Evolutionary conservation across 768 basidiomycete genomes (phyloP).

Genomic region (Postia placenta): DNA sequence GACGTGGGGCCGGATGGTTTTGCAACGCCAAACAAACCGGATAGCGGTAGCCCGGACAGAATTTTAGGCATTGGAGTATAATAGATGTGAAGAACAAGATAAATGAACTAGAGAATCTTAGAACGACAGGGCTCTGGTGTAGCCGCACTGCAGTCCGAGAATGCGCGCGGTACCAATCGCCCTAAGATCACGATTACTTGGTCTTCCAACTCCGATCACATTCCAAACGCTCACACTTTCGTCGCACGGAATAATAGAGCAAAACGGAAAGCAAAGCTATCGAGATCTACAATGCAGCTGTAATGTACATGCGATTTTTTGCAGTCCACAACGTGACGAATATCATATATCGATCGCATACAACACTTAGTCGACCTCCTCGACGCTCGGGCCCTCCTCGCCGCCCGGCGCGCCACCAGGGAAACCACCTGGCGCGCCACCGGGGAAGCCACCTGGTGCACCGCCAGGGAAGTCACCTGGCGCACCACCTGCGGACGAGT

Average conservation of each 20-base stretch:
- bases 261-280: neutral
- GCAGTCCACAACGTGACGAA: slow-evolving; percentile 1
- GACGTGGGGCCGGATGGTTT: slow-evolving; percentile 94
- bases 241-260: neutral
- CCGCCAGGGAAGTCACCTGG: slow-evolving; percentile 43
- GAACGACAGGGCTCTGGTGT: too few relatives aligned
- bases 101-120: neutral
- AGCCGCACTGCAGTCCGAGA: too few relatives aligned
- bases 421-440: slow-evolving; percentile 42
- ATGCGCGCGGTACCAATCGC: too few relatives aligned
- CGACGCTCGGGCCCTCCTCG: slow-evolving; percentile 85
- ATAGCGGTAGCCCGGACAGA: slow-evolving; percentile 52
- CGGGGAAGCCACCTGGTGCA: slow-evolving; percentile 36
- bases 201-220: too few relatives aligned
- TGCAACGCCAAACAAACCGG: slow-evolving; percentile 78
- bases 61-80: slow-evolving; percentile 62
- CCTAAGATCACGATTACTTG: too few relatives aligned
- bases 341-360: neutral
- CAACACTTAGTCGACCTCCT: slow-evolving; percentile 73
- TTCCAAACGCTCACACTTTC: neutral
- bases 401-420: slow-evolving; percentile 49
- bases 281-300: slow-evolving; percentile 1
- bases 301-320: slow-evolving; percentile 5
- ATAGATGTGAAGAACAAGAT: neutral
- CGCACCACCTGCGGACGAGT: slow-evolving; percentile 52